Evolutionary conservation across 1,284 basidiomycete species (phyloP), one percentile per base, ranked within the genome.

Genomic region (Cystobasidium sp.): DNA sequence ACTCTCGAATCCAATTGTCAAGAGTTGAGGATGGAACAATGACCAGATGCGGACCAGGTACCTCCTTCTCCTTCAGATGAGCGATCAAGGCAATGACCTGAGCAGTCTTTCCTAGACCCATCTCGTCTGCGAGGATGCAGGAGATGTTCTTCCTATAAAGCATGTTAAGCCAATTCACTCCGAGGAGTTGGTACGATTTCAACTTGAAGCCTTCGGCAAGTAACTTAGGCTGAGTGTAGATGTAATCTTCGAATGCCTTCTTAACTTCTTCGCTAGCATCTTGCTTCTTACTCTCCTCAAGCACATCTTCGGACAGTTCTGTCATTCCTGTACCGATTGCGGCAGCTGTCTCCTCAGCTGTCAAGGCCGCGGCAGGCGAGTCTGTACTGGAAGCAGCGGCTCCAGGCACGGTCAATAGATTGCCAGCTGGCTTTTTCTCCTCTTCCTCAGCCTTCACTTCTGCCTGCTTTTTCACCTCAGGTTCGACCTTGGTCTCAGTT

Each of bases 1-100:
- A 97, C 83, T 99, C 97, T 77, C 97, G 88, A 81, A 92, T 91
- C 97, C 97, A 99, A 81, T 99, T 99, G 83, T 99, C 97, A 24
- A 99, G 84, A 0, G 95, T 98, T 2, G 96, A 99, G 0, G 95
- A 94, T 16, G 94, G 94, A 6, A 98, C 97, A 76, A 99, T 89
- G 72, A 99, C 87, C 44, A 99, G 88, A 84, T 98, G 94, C 20
- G 95, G 94, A 0, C 96, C 94, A 64, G 85, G 86, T 61, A 86
- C 87, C 14, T 90, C 90, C 68, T 85, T 86, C 79, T 93, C 89
- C 81, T 93, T 94, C 74, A 98, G 86, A 78, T 92, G 87, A 1
- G 95, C 92, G 71, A 99, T 88, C 85, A 99, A 97, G 68, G 94
- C 91, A 80, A 99, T 98, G 68, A 99, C 96, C 84, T 99, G 96